A percentile compares a stretch with the other conserved stretches of the same genome.
Conservation (phyloP, 805 yeast species). For the Candida montana region DNA sequence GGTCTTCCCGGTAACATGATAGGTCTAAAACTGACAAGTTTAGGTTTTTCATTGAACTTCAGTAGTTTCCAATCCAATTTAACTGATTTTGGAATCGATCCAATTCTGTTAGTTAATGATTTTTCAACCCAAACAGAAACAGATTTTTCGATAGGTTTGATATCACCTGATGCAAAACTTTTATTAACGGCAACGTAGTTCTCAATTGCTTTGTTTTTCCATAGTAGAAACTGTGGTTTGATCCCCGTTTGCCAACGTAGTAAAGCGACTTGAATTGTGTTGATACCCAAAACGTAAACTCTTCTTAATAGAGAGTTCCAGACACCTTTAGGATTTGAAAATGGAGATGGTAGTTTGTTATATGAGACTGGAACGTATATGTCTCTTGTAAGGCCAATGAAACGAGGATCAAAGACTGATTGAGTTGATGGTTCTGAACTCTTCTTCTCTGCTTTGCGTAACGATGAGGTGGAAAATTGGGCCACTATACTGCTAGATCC, state of each 20-base stretch:
- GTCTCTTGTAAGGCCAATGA: conserved; percentile 36
- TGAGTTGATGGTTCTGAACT: conserved; percentile 13
- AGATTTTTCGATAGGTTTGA: conserved; percentile 39
- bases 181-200: conserved; percentile 72
- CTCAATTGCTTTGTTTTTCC: conserved; percentile 85
- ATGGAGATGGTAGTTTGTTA: conserved; percentile 38
- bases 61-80: conserved; percentile 73
- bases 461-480: conserved; percentile 6
- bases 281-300: conserved; percentile 56
- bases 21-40: conserved; percentile 64
- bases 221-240: conserved; percentile 62
- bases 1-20: conserved; percentile 55
- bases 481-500: background rate
- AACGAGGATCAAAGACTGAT: conserved; percentile 33
- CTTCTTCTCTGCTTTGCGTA: conserved; percentile 8
- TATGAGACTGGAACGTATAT: conserved; percentile 49
- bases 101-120: conserved; percentile 47
- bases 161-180: conserved; percentile 62
- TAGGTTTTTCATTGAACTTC: conserved; percentile 66
- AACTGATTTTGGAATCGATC: conserved; percentile 50
- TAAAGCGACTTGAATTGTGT: conserved; percentile 61
- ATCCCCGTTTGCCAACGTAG: conserved; percentile 64
- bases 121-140: conserved; percentile 61
- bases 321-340: conserved; percentile 37
- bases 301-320: conserved; percentile 51